These are phyloP conservation scores for Camelina neglecta DNA, from an alignment of 345 rosid genomes.

Conservation along the genomic window DNA sequence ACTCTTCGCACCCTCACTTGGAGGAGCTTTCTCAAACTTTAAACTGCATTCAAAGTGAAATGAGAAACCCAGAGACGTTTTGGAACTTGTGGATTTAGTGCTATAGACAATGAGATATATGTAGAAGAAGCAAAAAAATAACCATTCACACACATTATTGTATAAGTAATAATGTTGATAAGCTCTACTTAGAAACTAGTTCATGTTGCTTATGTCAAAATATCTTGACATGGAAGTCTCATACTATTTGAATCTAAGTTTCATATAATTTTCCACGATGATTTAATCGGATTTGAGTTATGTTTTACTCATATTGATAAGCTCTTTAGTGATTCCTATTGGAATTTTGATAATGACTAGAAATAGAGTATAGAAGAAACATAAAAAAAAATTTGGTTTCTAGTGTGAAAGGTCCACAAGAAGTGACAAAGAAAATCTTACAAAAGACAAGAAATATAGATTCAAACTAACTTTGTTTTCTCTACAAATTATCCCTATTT, in stretches of 20 bases:
- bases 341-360: neutral
- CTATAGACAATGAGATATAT: constrained; percentile 10
- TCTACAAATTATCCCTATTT: neutral
- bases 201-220: constrained; percentile 19
- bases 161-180: neutral
- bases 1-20: constrained; percentile 40
- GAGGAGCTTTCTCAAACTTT: constrained; percentile 50
- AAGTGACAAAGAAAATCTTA: neutral
- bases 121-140: neutral
- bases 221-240: neutral
- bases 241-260: neutral
- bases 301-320: neutral
- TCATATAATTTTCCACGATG: neutral
- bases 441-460: neutral
- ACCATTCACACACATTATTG: neutral
- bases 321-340: neutral
- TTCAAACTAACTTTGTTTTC: neutral
- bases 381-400: neutral
- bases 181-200: neutral
- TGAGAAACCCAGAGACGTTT: constrained; percentile 48
- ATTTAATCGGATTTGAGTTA: constrained; percentile 1
- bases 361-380: neutral
- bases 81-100: neutral
- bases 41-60: constrained; percentile 51
- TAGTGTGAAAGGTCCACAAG: constrained; percentile 10